These are phyloP conservation scores for Trametes sp. DNA, from an alignment of 1,284 basidiomycete species.

Conservation along the genomic window DNA sequence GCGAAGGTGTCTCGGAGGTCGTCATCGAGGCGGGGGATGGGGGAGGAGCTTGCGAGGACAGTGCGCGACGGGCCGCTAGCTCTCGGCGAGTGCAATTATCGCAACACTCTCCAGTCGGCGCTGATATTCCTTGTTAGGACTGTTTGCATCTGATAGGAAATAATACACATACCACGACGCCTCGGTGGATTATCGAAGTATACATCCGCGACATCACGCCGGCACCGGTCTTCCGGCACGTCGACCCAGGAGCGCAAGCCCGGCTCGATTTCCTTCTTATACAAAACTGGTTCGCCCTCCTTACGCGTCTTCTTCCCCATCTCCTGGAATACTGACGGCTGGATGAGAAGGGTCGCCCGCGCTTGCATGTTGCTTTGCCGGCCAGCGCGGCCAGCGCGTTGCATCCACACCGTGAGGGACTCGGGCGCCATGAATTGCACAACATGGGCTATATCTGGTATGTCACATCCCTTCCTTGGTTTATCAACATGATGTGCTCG, in stretches of 20 bases:
- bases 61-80: background rate
- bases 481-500: background rate
- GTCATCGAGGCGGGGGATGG: too few relatives aligned
- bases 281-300: background rate
- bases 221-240: background rate
- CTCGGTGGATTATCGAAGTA: conserved; percentile 24
- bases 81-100: conserved; percentile 5
- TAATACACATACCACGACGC: background rate
- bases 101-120: conserved; percentile 3
- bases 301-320: background rate
- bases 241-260: conserved; percentile 5
- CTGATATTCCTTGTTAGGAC: background rate
- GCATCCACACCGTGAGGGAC: conserved; percentile 30
- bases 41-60: background rate
- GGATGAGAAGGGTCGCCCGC: conserved; percentile 24
- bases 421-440: conserved; percentile 29
- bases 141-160: background rate
- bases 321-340: conserved; percentile 25
- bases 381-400: conserved; percentile 30
- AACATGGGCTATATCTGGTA: conserved; percentile 28
- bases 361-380: conserved; percentile 21
- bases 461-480: conserved; percentile 30
- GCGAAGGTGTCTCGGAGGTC: too few relatives aligned
- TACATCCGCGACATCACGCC: conserved; percentile 15
- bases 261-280: conserved; percentile 6